Base-by-base conservation (phyloP, 2,329 filamentous ascomycete genomes). In the Teratosphaeria nubilosa region DNA sequence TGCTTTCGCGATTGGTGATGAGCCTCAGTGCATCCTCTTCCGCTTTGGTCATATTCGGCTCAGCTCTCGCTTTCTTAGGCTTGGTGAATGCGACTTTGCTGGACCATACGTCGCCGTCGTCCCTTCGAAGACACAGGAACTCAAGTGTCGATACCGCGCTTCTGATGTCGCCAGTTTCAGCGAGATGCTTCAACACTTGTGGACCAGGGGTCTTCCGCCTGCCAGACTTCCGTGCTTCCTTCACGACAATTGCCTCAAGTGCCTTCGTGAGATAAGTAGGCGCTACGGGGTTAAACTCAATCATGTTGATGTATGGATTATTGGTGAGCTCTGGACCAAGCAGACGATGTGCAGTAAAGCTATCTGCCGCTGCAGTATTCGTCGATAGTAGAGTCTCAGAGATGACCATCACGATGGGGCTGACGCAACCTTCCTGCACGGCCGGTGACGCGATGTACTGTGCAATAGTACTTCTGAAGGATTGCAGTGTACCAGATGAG, bases 201-300 rank as follows among this genome's bases (percentile, higher is more conserved):
- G 88, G 87, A 0, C 91, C 90, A 0, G 91, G 90, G 0, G 88
- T 89, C 57, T 83, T 85, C 58, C 82, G 83, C 55, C 90, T 80
- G 3, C 87, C 87, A 1, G 90, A 95, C 63, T 85, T 84, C 16
- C 86, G 80, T 0, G 91, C 87, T 72, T 97, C 91, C 71, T 96
- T 96, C 65, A 87, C 80, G 0, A 97, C 82, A 1, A 96, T 80
- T 1, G 88, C 73, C 57, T 94, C 88, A 4, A 99, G 76, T 0
- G 92, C 92, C 73, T 92, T 96, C 13, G 84, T 80, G 67, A 99
- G 82, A 50, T 92, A 82, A 0, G 92, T 94, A 0, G 90, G 86
- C 0, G 94, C 94, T 60, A 99, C 86, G 13, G 88, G 82, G 67
- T 99, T 99, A 75, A 97, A 99, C 63, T 96, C 91, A 63, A 99